Evolutionary conservation across 352 stramenopile species (phyloP), one percentile per base, ranked within the genome.

Genomic region (Thraustochytrium striatum): DNA sequence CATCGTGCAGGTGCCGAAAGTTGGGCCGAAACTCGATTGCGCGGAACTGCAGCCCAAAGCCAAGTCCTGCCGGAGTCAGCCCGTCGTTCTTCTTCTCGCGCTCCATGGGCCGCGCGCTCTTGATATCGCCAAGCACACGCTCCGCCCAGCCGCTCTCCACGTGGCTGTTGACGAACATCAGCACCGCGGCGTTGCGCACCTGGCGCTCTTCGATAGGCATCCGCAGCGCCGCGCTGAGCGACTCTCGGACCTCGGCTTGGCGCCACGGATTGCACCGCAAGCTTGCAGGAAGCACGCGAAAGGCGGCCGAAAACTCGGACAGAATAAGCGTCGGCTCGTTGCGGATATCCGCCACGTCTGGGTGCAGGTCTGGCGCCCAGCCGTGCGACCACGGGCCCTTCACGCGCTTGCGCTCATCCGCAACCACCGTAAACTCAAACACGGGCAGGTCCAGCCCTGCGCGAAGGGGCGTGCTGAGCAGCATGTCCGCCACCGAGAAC

Each of bases 211-310:
- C 85, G 7, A 85, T 82, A 11, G 72, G 83, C 89, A 95, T 94
- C 38, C 65, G 82, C 32, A 94, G 62, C 8, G 88, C 88, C 43
- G 84, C 81, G 50, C 86, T 83, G 65, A 93, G 88, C 7, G 87
- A 86, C 21, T 88, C 83, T 39, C 93, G 84, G 35, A 97, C 92
- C 61, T 95, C 91, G 25, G 92, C 85, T 9, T 91, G 87, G 83
- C 97, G 97, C 95, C 95, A 99, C 13, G 96, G 96, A 84, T 99
- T 99, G 33, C 99, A 91, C 59, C 94, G 93, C 61, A 99, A 85
- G 57, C 93, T 95, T 7, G 95, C 96, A 21, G 91, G 91, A 81
- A 99, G 89, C n/a, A 99, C 94, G 43, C 96, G 89, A 79, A 94
- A 98, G 78, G 91, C 97, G 68, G 90, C 94, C 21, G 94, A 97